phyloP scores from a whole-genome alignment of 805 yeast genomes.

The Candida rishiriensis region DNA sequence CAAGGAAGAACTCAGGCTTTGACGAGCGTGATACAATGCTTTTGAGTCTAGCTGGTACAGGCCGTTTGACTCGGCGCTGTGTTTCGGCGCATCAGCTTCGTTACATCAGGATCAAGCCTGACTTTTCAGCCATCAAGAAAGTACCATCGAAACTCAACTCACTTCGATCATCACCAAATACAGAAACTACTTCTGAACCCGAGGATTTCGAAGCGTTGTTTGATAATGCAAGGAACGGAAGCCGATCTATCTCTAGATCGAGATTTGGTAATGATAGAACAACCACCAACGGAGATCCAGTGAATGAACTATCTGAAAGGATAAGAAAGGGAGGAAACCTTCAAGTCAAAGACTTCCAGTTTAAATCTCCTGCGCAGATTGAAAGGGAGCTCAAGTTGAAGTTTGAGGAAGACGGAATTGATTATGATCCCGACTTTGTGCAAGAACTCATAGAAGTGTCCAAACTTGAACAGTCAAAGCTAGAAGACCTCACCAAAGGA shows the following conservation, averaged over 20 bases:
- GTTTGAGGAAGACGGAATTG: slow-evolving; percentile 24
- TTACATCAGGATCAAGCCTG: background rate
- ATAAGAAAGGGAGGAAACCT: no score
- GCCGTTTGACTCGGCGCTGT: background rate
- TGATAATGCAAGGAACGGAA: no score
- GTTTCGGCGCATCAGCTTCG: background rate
- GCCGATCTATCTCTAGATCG: background rate
- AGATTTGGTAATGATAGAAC: background rate
- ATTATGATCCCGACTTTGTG: slow-evolving; percentile 27
- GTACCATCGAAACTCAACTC: no score
- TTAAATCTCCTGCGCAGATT: slow-evolving; percentile 24
- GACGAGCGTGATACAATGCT: no score
- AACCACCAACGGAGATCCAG: background rate
- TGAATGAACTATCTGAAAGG: no score
- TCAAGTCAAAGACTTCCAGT: background rate
- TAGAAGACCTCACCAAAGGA: slow-evolving; percentile 10
- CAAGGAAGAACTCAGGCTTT: no score
- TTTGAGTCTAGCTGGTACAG: no score
- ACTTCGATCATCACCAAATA: background rate
- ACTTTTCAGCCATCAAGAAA: background rate
- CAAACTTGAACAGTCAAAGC: slow-evolving; percentile 14
- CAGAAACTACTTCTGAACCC: background rate
- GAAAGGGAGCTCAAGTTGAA: slow-evolving; percentile 20
- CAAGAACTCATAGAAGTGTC: slow-evolving; percentile 24
- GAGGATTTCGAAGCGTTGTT: background rate